A percentile compares a stretch with the other conserved stretches of the same genome.
Conservation (phyloP, 1,284 basidiomycete species). For the Boletellus sp. region DNA sequence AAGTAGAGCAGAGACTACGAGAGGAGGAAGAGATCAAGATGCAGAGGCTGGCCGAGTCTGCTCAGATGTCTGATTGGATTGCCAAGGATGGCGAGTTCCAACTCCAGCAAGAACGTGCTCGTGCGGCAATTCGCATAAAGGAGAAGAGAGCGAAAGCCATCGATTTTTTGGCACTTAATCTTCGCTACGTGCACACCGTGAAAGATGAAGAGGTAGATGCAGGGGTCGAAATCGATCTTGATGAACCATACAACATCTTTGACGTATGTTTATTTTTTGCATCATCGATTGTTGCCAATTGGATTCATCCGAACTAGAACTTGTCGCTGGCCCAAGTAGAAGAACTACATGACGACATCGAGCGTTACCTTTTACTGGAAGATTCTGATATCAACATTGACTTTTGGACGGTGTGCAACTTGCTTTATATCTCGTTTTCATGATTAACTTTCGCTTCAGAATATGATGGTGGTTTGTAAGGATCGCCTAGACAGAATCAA, state of each 20-base stretch:
- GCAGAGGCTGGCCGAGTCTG: slow-evolving; percentile 87
- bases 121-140: slow-evolving; percentile 91
- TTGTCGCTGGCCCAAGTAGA: slow-evolving; percentile 85
- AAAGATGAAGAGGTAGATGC: slow-evolving; percentile 73
- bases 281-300: neutral
- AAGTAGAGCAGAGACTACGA: slow-evolving; percentile 81
- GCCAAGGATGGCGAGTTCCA: slow-evolving; percentile 97
- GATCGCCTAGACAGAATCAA: slow-evolving; percentile 83
- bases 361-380: slow-evolving; percentile 87
- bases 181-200: slow-evolving; percentile 79
- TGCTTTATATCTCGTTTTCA: slow-evolving; percentile 1
- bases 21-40: slow-evolving; percentile 92
- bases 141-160: slow-evolving; percentile 96
- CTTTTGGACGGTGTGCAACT: slow-evolving; percentile 85
- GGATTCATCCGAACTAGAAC: slow-evolving; percentile 53
- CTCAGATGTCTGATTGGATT: slow-evolving; percentile 97
- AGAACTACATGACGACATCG: slow-evolving; percentile 93
- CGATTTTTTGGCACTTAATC: slow-evolving; percentile 90
- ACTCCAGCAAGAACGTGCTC: slow-evolving; percentile 86
- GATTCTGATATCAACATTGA: slow-evolving; percentile 84
- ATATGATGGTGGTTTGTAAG: slow-evolving; percentile 96
- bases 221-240: slow-evolving; percentile 94
- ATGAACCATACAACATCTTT: slow-evolving; percentile 96
- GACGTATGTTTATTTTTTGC: slow-evolving; percentile 54
- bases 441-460: slow-evolving; percentile 42